Base-by-base conservation (phyloP, 306 rosid species). In the Medicago ruthenica region DNA sequence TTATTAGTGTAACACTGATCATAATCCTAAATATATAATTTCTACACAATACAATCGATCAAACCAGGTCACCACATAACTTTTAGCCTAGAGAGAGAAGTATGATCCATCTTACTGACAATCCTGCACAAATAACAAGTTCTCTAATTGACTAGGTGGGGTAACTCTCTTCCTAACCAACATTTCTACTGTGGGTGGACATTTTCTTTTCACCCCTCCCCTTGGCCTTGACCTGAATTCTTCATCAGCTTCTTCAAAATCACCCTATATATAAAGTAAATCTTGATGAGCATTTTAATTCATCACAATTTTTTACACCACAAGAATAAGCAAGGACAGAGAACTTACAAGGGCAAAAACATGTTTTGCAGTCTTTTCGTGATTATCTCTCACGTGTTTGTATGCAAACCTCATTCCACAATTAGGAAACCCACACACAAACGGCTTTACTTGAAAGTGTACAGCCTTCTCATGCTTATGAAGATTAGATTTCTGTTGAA, bases 301-400 rank as follows among this genome's bases (percentile, higher is more conserved):
- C 36, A 55, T 50, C 11, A 59, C n/a, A 70, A 5, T 9, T 4
- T 10, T 57, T 11, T 15, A 27, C 11, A 62, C 45, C 8, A 22
- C 39, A 6, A 20, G 22, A 42, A 8, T 18, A 71, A 36, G 6
- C 5, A 20, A 41, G 67, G 13, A 17, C 1, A 37, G 41, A 61
- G 41, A 55, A 81, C 95, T 90, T 85, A 95, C 98, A 63, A 50
- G 53, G 58, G 82, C 57, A 80, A 82, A 89, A 42, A 86, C 88
- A 78, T 92, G 96, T 54, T 55, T 64, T 2, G 83, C 89, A 1
- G 83, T 85, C 71, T 86, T 90, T 78, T 92, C 96, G 4, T 90
- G 98, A 9, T 89, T 92, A 55, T 95, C 93, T 82, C 98, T 79
- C 41, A 95, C 98, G 1, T 95, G 98, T 79, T 92, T 95, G 86